Conservation (phyloP, 2,329 filamentous ascomycete species). For the Curvularia spicifera region DNA sequence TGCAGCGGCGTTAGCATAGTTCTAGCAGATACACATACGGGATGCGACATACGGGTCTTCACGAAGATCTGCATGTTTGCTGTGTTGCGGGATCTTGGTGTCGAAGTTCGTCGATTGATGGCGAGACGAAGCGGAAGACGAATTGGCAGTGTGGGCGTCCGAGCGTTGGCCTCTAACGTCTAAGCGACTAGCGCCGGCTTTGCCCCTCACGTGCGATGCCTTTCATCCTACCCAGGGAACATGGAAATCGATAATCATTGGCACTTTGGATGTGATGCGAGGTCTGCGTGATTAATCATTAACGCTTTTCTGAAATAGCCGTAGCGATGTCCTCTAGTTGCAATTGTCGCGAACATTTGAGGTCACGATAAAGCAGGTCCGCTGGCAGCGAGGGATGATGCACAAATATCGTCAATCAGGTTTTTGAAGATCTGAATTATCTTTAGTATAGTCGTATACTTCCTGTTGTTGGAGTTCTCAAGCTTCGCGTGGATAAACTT, state of each 20-base stretch:
- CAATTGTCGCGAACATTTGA: not conserved
- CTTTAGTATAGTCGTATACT: not conserved
- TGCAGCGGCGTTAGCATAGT: conserved; percentile 24
- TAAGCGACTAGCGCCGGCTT: conserved; percentile 11
- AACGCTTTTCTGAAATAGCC: not conserved
- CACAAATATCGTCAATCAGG: not conserved
- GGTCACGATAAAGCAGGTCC: not conserved
- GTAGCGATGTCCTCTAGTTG: not conserved
- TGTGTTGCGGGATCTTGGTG: conserved; percentile 38
- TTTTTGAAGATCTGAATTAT: not conserved
- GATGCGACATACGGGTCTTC: conserved; percentile 76
- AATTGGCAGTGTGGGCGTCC: conserved; percentile 31
- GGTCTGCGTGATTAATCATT: no score
- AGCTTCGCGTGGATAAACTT: no score
- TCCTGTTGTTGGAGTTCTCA: not conserved
- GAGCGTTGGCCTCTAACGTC: conserved; percentile 20
- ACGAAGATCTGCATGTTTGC: conserved; percentile 72
- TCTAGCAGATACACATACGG: not conserved
- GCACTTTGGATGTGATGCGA: not conserved
- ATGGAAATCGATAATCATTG: no score
- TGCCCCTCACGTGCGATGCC: conserved; percentile 21
- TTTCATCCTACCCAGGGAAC: not conserved
- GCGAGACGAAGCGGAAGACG: conserved; percentile 20
- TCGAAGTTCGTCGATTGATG: conserved; percentile 34
- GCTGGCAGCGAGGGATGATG: not conserved